Evolutionary conservation across 805 yeast genomes (phyloP).

Genomic region (Komagataella ulmi): DNA sequence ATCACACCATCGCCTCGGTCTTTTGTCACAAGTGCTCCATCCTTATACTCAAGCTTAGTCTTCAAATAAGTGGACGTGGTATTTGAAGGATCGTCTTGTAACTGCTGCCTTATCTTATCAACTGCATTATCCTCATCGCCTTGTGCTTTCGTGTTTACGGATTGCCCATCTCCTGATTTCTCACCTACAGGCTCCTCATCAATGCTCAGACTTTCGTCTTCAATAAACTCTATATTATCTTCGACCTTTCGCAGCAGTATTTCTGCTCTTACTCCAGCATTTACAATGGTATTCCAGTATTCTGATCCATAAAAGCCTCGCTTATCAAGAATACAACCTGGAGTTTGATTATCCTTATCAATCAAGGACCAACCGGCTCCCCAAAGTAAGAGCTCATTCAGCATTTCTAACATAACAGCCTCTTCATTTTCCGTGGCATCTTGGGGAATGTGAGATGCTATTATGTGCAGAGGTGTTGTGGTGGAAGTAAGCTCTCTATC

Average conservation of each 20-base stretch:
- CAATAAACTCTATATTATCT: constrained; percentile 54
- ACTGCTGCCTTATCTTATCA: constrained; percentile 6
- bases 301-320: constrained; percentile 25
- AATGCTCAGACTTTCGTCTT: constrained; percentile 15
- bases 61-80: constrained; percentile 51
- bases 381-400: constrained; percentile 55
- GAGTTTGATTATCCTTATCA: constrained; percentile 61
- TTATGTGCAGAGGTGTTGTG: constrained; percentile 70
- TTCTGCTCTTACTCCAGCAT: constrained; percentile 89
- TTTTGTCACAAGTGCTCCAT: constrained; percentile 58
- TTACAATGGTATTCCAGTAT: constrained; percentile 41
- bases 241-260: constrained; percentile 59
- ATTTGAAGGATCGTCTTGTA: constrained; percentile 41
- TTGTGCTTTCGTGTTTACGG: constrained; percentile 1
- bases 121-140: constrained; percentile 5
- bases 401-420: constrained; percentile 35
- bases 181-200: constrained; percentile 6
- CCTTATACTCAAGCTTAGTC: constrained; percentile 54
- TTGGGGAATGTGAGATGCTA: constrained; percentile 37
- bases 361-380: constrained; percentile 90
- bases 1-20: constrained; percentile 79
- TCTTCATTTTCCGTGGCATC: constrained; percentile 28
- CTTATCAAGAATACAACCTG: constrained; percentile 67
- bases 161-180: background rate
- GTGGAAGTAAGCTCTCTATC: constrained; percentile 26